A percentile compares a stretch with the other conserved stretches of the same genome.
phyloP scores from a whole-genome alignment of 2,329 filamentous ascomycete genomes.

The Stachybotrys chartarum region DNA sequence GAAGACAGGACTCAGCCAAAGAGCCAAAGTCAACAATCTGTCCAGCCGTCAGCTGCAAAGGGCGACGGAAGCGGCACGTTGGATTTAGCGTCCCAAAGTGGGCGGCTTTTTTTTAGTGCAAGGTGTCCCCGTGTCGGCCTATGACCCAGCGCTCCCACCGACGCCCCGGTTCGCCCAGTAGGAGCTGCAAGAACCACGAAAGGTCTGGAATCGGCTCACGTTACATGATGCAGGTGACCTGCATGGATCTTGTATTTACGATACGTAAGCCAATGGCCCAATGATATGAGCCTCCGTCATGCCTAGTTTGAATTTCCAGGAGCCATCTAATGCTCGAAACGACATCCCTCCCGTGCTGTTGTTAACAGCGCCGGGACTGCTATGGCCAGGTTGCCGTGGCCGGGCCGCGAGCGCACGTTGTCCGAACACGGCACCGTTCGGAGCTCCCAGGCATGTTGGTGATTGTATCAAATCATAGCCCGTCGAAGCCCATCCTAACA shows the following conservation, averaged over 20 bases:
- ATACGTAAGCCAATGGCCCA: background rate
- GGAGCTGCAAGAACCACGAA: background rate
- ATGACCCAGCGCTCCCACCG: background rate
- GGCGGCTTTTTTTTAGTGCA: background rate
- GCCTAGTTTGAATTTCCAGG: too few relatives aligned
- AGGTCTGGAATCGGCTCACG: background rate
- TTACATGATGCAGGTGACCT: background rate
- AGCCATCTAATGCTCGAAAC: too few relatives aligned
- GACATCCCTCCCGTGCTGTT: too few relatives aligned
- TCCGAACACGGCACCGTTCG: too few relatives aligned
- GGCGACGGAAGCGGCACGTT: background rate
- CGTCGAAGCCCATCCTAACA: too few relatives aligned
- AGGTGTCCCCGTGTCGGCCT: background rate
- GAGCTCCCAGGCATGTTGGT: too few relatives aligned
- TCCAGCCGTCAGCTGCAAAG: background rate
- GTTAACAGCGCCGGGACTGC: too few relatives aligned
- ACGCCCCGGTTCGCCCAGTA: slow-evolving; percentile 3
- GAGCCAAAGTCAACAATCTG: background rate
- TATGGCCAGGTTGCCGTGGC: too few relatives aligned
- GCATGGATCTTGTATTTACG: background rate
- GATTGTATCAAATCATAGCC: too few relatives aligned
- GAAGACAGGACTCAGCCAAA: background rate
- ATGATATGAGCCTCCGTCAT: too few relatives aligned
- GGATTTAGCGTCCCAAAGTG: background rate
- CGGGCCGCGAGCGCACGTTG: too few relatives aligned